Conservation (phyloP, 2,329 filamentous ascomycete genomes). For the Bipolaris victoriae region DNA sequence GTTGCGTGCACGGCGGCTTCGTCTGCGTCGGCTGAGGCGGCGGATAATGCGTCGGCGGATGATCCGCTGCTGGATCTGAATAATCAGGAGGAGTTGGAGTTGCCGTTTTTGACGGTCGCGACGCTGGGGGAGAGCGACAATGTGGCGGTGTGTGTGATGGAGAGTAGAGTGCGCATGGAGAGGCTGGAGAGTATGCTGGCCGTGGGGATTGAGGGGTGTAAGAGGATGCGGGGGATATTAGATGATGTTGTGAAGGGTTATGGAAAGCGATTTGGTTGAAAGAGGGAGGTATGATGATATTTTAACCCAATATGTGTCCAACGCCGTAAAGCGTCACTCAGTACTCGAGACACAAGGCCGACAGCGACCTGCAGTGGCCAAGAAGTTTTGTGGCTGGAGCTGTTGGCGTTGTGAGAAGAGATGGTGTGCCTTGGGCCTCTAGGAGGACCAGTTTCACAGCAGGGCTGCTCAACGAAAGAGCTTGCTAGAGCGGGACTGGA, state of each 20-base stretch:
- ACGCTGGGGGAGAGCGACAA: constrained; percentile 77
- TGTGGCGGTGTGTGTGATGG: constrained; percentile 81
- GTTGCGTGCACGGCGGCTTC: constrained; percentile 86
- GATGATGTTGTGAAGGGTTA: constrained; percentile 71
- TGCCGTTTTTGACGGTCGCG: constrained; percentile 86
- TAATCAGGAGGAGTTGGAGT: constrained; percentile 79
- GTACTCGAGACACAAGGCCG: neutral
- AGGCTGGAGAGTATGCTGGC: constrained; percentile 91
- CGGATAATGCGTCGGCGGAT: constrained; percentile 67
- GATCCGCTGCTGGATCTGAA: constrained; percentile 84
- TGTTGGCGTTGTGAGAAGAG: neutral
- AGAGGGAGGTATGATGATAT: neutral
- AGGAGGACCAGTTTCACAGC: neutral
- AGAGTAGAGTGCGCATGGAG: constrained; percentile 82
- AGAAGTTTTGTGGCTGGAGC: neutral
- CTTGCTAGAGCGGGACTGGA: neutral
- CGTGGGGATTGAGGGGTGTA: constrained; percentile 89
- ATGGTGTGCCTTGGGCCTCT: too few species aligned
- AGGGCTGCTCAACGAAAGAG: neutral
- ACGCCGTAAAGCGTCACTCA: neutral
- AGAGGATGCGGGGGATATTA: constrained; percentile 79
- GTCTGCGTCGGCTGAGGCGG: constrained; percentile 61
- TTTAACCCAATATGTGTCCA: neutral
- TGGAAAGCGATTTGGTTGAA: constrained; percentile 43
- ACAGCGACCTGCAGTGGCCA: neutral